A percentile compares a stretch with the other conserved stretches of the same genome.
phyloP scores from a whole-genome alignment of 2,329 filamentous ascomycete genomes.

The Scedosporium dehoogii region DNA sequence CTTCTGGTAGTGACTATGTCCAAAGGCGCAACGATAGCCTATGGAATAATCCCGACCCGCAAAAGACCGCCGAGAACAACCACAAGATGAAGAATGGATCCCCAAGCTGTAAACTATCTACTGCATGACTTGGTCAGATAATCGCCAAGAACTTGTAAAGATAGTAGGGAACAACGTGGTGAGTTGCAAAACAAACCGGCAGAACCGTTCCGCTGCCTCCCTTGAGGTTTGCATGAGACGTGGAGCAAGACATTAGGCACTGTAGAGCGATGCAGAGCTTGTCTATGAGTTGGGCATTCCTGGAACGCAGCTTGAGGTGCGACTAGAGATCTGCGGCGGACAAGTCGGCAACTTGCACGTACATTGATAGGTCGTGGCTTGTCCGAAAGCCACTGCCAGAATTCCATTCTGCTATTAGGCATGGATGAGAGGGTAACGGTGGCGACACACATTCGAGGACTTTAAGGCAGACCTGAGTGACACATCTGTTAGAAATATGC shows the following conservation, averaged over 20 bases:
- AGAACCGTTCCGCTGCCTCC: not conserved
- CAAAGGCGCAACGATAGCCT: too few species aligned
- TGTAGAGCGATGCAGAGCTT: not conserved
- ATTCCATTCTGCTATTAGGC: not conserved
- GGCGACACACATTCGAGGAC: not conserved
- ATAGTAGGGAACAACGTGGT: too few species aligned
- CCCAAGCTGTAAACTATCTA: too few species aligned
- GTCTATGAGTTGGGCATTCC: not conserved
- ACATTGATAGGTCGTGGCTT: not conserved
- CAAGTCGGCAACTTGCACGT: not conserved
- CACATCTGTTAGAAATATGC: not conserved
- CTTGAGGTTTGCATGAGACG: not conserved
- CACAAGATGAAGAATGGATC: too few species aligned
- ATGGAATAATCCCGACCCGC: too few species aligned
- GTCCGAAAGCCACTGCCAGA: not conserved
- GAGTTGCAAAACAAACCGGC: not conserved
- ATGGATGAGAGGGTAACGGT: not conserved
- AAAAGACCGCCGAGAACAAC: too few species aligned
- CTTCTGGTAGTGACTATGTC: too few species aligned
- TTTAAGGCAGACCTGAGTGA: not conserved
- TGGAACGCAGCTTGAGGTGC: not conserved
- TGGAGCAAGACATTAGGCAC: not conserved
- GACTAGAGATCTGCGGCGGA: not conserved
- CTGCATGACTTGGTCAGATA: too few species aligned
- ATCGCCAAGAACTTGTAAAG: too few species aligned